phyloP scores from a whole-genome alignment of 768 basidiomycete genomes.

The Lentinula sp. region DNA sequence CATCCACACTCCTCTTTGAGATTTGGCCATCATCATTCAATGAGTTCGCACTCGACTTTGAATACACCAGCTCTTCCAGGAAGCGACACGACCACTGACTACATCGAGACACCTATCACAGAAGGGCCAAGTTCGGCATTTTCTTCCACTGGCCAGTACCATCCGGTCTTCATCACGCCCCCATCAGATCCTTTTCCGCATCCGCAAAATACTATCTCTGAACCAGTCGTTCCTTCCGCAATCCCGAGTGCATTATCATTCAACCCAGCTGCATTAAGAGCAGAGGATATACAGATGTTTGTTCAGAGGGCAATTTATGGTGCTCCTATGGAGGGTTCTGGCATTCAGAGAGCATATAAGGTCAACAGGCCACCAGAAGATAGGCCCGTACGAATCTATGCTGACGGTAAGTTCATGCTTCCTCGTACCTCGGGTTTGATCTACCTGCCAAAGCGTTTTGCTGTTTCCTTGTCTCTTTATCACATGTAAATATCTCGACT shows the following conservation, averaged over 20 bases:
- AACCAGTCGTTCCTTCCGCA: constrained; percentile 35
- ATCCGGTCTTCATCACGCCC: constrained; percentile 12
- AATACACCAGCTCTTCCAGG: constrained; percentile 26
- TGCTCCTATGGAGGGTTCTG: constrained; percentile 29
- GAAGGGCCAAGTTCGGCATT: not conserved
- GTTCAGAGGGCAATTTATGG: constrained; percentile 74
- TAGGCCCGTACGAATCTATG: constrained; percentile 85
- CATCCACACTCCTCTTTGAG: constrained; percentile 4
- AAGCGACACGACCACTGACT: not conserved
- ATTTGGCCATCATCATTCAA: constrained; percentile 32
- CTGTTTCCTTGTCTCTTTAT: not conserved
- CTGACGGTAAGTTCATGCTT: constrained; percentile 63
- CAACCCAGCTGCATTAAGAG: constrained; percentile 61
- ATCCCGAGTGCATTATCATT: constrained; percentile 30
- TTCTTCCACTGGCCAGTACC: constrained; percentile 14
- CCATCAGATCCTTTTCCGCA: constrained; percentile 17
- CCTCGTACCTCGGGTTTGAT: no score
- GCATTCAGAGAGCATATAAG: constrained; percentile 51
- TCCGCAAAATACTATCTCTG: constrained; percentile 22
- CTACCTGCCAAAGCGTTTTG: not conserved
- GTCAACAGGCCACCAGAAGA: constrained; percentile 80
- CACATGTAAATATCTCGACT: not conserved
- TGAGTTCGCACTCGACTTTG: constrained; percentile 51
- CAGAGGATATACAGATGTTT: constrained; percentile 76
- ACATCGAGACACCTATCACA: not conserved